Conservation (phyloP, 176 grass and related monocot genomes). For the Eleusine coracana region DNA sequence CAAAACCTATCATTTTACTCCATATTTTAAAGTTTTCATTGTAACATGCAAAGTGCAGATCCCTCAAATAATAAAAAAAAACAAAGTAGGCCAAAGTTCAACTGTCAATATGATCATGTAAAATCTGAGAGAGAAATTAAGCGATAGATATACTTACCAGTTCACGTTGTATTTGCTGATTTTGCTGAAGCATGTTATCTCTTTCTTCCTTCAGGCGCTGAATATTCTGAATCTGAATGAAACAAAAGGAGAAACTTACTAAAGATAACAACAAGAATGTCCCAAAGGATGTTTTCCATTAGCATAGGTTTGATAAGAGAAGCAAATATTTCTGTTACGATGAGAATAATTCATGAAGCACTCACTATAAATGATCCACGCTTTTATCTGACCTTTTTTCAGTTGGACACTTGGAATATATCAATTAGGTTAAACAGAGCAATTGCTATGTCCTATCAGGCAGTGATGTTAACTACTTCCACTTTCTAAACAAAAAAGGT, state of each 20-base stretch:
- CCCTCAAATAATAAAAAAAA: conserved; percentile 1
- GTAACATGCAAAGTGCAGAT: background rate
- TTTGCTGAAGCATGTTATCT: conserved; percentile 82
- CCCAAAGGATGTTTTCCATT: conserved; percentile 19
- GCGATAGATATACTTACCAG: conserved; percentile 49
- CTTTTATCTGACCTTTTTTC: conserved; percentile 3
- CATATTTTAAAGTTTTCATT: conserved; percentile 17
- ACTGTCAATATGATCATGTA: conserved; percentile 15
- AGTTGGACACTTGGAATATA: conserved; percentile 11
- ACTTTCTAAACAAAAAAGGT: background rate
- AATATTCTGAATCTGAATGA: conserved; percentile 66
- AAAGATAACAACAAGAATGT: conserved; percentile 33
- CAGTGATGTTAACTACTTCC: background rate
- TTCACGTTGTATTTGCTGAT: conserved; percentile 90
- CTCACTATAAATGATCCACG: background rate
- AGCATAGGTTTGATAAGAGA: conserved; percentile 18
- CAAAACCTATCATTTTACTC: background rate
- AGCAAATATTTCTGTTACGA: conserved; percentile 11
- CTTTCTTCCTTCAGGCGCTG: conserved; percentile 85
- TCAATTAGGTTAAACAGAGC: conserved; percentile 9
- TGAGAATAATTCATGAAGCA: conserved; percentile 13
- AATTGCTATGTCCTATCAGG: conserved; percentile 2
- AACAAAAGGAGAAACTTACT: conserved; percentile 17
- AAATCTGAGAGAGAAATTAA: conserved; percentile 10
- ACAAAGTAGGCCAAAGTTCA: background rate